Evolutionary conservation across 1,284 basidiomycete genomes (phyloP).

Genomic region (Puccinia triticina): DNA sequence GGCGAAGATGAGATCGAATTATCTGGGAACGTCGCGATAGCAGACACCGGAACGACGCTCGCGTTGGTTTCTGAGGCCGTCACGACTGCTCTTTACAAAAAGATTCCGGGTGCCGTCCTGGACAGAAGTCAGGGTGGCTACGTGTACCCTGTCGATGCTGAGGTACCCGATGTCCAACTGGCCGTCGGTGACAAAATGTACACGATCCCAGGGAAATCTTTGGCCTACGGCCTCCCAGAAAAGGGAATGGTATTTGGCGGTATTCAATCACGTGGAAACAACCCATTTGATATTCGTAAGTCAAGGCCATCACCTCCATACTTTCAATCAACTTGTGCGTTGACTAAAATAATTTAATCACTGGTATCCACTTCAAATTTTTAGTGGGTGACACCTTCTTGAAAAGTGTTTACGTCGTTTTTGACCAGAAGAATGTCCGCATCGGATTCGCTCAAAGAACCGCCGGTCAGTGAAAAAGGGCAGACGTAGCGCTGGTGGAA

Average conservation of each 20-base stretch:
- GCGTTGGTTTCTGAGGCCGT: constrained; percentile 60
- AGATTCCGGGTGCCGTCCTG: constrained; percentile 59
- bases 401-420: constrained; percentile 62
- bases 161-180: constrained; percentile 60
- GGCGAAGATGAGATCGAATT: constrained; percentile 55
- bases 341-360: background rate
- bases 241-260: constrained; percentile 60
- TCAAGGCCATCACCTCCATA: constrained; percentile 53
- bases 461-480: constrained; percentile 1
- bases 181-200: constrained; percentile 60
- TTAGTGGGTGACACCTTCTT: constrained; percentile 58
- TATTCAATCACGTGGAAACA: constrained; percentile 62
- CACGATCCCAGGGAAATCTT: constrained; percentile 51
- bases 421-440: constrained; percentile 56
- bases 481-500: background rate
- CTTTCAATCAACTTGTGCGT: too few relatives aligned
- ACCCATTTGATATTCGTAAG: constrained; percentile 62
- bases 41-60: constrained; percentile 63
- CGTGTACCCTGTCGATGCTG: constrained; percentile 60
- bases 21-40: constrained; percentile 61
- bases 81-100: constrained; percentile 59
- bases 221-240: constrained; percentile 54
- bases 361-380: background rate
- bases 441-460: constrained; percentile 48
- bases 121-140: constrained; percentile 61